Evolutionary conservation across 2,329 filamentous ascomycete genomes (phyloP), one percentile per base, ranked within the genome.

Genomic region (Aureobasidium sp.): DNA sequence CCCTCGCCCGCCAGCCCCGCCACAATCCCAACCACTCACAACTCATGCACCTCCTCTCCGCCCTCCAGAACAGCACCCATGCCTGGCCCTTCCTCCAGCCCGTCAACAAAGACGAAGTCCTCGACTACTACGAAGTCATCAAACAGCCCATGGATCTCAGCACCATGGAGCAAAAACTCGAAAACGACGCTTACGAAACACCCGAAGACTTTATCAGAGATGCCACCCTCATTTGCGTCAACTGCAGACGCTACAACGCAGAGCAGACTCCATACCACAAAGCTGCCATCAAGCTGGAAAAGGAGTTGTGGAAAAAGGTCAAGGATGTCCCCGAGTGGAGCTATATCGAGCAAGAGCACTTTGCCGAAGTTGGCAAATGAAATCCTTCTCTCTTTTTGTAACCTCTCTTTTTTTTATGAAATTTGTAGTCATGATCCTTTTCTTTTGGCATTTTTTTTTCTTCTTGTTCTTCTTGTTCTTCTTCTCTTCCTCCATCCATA

Each of bases 61-160:
- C 95, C 65, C 81, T 97, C 70, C 90, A 97, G 68, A 97, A 96
- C 67, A 90, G 95, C 71, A 84, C 84, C 61, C 85, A 87, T 6
- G 87, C 90, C 0, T 98, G 93, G 93, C 93, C 93, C 0, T 98
- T 98, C 75, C 79, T 93, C 27, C 81, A 89, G 22, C 91, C 93
- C 0, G 93, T 98, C 60, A 96, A 94, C 67, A 84, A 86, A 60
- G 93, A 98, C 63, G 93, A 97, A 60, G 93, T 98, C 0, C 84
- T 89, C n/a, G 93, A 98, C 68, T 98, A 98, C 72, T 97, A 97
- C 74, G 89, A 95, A 56, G 90, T 97, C 57, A 98, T 98, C 74
- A 90, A 90, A 66, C 87, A 95, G 68, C 93, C 93, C 30, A 98
- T 98, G 93, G 93, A 96, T 66, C 76, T 96, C 42, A 85, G 81